These are phyloP conservation scores for Penicillium occitanis DNA, from an alignment of 2,329 filamentous ascomycete genomes.

Conservation along the genomic window DNA sequence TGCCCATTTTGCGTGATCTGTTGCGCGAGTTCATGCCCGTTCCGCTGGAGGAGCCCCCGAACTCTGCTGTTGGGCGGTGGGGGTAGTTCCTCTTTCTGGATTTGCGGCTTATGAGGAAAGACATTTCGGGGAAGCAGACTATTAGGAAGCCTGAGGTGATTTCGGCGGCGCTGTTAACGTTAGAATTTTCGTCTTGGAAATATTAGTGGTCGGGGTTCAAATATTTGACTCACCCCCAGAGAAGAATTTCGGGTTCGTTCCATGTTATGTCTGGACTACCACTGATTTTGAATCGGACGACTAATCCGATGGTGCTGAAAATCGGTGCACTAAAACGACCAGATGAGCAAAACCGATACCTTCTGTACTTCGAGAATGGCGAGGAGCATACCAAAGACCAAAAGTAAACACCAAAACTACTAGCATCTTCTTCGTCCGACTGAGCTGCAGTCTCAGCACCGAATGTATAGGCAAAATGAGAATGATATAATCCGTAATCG, in stretches of 20 bases:
- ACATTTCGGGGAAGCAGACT: conserved; percentile 23
- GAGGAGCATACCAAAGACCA: conserved; percentile 19
- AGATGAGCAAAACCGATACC: neutral
- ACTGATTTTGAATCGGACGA: conserved; percentile 19
- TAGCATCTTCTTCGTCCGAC: conserved; percentile 12
- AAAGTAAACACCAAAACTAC: conserved; percentile 22
- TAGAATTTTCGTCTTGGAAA: neutral
- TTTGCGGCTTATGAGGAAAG: conserved; percentile 16
- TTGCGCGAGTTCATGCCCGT: conserved; percentile 8
- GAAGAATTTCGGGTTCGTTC: conserved; percentile 22
- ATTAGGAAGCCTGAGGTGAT: conserved; percentile 18
- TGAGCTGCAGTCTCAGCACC: conserved; percentile 22
- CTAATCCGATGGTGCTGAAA: conserved; percentile 21
- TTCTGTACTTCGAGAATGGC: neutral
- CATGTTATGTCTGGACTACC: conserved; percentile 20
- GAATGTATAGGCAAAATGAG: conserved; percentile 22
- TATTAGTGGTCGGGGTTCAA: no score
- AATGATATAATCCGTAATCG: conserved; percentile 23
- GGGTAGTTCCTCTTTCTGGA: conserved; percentile 13
- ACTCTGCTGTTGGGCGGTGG: conserved; percentile 12
- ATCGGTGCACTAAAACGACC: conserved; percentile 13
- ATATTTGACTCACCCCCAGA: conserved; percentile 18
- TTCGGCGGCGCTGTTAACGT: conserved; percentile 17
- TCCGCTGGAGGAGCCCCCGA: neutral
- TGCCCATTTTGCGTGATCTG: conserved; percentile 19